Base-by-base conservation (phyloP, 257 asterid genomes). In the Parsonsia alboflavescens region DNA sequence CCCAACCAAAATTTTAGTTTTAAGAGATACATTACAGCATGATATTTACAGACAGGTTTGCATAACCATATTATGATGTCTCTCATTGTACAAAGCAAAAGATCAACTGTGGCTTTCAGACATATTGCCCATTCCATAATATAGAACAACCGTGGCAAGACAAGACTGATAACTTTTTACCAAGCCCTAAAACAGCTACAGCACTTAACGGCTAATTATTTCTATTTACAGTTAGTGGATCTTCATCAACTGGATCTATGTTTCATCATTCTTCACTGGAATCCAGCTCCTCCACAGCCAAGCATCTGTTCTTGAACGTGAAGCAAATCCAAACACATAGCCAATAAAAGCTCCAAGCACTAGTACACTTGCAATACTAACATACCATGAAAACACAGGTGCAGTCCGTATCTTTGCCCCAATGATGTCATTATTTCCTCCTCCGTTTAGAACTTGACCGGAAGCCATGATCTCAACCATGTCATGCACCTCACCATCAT, bases 401-500 rank as follows among this genome's bases (percentile, higher is more conserved):
- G 50, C 83, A 22, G 10, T 1, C 72, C 26, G 36, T 36, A 65
- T 76, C 71, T 11, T 12, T 2, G 54, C 73, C 7, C 28, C 66
- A 46, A 30, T 68, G 52, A 39, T 70, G 7, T 68, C 80, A 19
- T 42, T 80, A 53, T 2, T 36, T 69, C 62, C 79, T 56, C 30
- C 84, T n/a, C 92, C 93, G 49, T 74, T 88, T 68, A 78, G 56
- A 77, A 82, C 89, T 76, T 82, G 89, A 54, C 96, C 97, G 0
- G 97, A 85, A 33, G 97, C 96, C 88, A 84, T 33, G 73, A 93
- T 89, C 84, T 91, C 97, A 74, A 93, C 90, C 50, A n/a, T 72
- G 68, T 91, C 98, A 46, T 93, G 98, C 77, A 88, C 97, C 79
- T 86, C 87, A 0, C 96, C 98, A 5, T 91, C 97, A 66, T 93